Percentiles rank a stretch among this genome's conserved stretches.
Evolutionary conservation across 371 early-diverging fungal species (phyloP).

Genomic region (Mortierella sp.): DNA sequence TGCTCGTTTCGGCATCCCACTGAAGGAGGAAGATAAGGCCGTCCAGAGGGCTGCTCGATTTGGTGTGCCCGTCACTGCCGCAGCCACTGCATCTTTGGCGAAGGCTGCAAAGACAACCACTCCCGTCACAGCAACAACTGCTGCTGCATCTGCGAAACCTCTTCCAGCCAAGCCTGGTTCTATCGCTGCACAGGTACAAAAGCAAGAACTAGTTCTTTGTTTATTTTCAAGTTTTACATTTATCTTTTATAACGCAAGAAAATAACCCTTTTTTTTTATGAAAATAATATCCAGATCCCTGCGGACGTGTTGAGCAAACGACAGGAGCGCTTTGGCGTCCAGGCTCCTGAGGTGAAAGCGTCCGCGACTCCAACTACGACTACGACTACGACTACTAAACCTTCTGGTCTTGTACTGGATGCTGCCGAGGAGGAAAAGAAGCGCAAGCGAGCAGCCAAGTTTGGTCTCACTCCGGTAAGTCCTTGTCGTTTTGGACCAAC

Average conservation of each 20-base stretch:
- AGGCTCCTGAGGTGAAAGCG: slow-evolving; percentile 18
- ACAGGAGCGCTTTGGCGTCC: slow-evolving; percentile 37
- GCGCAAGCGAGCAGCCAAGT: slow-evolving; percentile 72
- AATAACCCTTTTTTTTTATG: too few relatives aligned
- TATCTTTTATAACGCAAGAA: too few relatives aligned
- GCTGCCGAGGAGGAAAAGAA: slow-evolving; percentile 75
- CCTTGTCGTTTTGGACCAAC: not conserved
- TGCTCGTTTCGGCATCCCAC: slow-evolving; percentile 53
- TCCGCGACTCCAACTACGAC: slow-evolving; percentile 3
- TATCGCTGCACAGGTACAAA: slow-evolving; percentile 19
- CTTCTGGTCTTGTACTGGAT: slow-evolving; percentile 23
- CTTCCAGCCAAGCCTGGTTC: slow-evolving; percentile 29
- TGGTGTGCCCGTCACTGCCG: slow-evolving; percentile 55
- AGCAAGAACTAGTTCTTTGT: not conserved
- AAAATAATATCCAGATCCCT: slow-evolving; percentile 28
- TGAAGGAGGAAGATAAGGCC: slow-evolving; percentile 44
- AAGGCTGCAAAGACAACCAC: slow-evolving; percentile 17
- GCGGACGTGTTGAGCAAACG: slow-evolving; percentile 38
- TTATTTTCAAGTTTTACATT: not conserved
- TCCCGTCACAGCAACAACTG: not conserved
- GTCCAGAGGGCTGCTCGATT: slow-evolving; percentile 70
- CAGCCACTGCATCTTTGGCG: slow-evolving; percentile 27
- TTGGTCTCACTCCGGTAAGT: slow-evolving; percentile 56
- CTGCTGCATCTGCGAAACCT: not conserved
- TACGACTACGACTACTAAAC: not conserved